These are phyloP conservation scores for Boletus speciosus DNA, from an alignment of 768 basidiomycete genomes.

Conservation along the genomic window DNA sequence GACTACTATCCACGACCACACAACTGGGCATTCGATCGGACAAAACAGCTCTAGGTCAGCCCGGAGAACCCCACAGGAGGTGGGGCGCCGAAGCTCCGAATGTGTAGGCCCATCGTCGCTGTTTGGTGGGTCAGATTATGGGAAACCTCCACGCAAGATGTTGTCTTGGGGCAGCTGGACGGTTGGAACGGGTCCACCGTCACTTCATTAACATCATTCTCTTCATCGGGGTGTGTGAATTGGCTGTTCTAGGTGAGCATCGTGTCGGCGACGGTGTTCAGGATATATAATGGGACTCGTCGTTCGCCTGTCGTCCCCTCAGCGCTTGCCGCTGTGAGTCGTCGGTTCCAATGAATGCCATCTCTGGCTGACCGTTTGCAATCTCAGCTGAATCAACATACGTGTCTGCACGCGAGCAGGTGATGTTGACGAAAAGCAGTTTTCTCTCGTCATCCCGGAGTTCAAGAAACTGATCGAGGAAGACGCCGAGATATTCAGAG, in stretches of 20 bases:
- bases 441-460: slow-evolving; percentile 4
- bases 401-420: slow-evolving; percentile 10
- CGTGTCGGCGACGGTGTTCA: not conserved
- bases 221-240: not conserved
- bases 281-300: not conserved
- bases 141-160: too few species aligned
- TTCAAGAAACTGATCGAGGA: slow-evolving; percentile 24
- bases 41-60: not conserved
- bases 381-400: slow-evolving; percentile 11
- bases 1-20: too few species aligned
- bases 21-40: not conserved
- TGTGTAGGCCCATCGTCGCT: not conserved
- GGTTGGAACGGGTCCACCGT: not conserved
- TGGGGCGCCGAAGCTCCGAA: not conserved
- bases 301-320: not conserved
- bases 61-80: not conserved
- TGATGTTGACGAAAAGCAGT: slow-evolving; percentile 4
- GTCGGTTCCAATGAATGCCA: too few species aligned
- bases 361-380: not conserved
- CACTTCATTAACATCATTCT: not conserved
- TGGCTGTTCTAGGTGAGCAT: not conserved
- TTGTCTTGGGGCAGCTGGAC: not conserved
- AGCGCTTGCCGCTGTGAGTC: slow-evolving; percentile 6
- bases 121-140: not conserved
- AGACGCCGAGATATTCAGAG: slow-evolving; percentile 15